Conservation (phyloP, 371 early-diverging fungal genomes). For the Conidiobolus incongruus region DNA sequence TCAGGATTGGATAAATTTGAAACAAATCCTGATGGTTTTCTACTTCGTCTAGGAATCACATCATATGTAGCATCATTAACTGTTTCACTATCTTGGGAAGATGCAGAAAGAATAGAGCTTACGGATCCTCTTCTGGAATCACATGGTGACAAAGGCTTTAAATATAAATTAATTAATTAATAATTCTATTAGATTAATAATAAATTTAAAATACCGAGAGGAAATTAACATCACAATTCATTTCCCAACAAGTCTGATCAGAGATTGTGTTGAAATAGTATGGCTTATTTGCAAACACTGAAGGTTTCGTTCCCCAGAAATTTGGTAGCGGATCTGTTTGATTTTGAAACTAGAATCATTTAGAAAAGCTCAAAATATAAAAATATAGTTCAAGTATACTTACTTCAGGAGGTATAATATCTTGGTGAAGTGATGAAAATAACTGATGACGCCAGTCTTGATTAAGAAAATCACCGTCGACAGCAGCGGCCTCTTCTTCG, state of each 20-base stretch:
- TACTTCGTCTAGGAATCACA: constrained; percentile 2
- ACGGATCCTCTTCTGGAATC: not conserved
- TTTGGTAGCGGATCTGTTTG: constrained; percentile 15
- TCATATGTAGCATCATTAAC: constrained; percentile 4
- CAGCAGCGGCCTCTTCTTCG: constrained; percentile 4
- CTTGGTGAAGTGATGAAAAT: constrained; percentile 1
- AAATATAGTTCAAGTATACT: too few species aligned
- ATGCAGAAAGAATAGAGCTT: constrained; percentile 3
- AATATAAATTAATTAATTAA: too few species aligned
- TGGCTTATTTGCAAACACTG: constrained; percentile 31
- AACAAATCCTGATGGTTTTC: constrained; percentile 9
- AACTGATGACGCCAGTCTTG: not conserved
- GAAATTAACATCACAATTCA: constrained; percentile 5
- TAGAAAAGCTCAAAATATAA: too few species aligned
- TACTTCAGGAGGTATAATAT: constrained; percentile 3
- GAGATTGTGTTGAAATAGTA: constrained; percentile 52
- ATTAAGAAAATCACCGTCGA: not conserved
- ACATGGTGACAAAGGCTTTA: not conserved
- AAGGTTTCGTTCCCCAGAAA: constrained; percentile 26
- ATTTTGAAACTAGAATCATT: constrained; percentile 1
- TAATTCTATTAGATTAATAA: not conserved
- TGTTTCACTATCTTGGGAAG: constrained; percentile 5
- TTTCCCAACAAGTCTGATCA: constrained; percentile 38
- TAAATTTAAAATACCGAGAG: not conserved
- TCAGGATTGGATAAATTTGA: constrained; percentile 6